Evolutionary conservation across 345 rosid species (phyloP).

Genomic region (Streptanthus diversifolius): DNA sequence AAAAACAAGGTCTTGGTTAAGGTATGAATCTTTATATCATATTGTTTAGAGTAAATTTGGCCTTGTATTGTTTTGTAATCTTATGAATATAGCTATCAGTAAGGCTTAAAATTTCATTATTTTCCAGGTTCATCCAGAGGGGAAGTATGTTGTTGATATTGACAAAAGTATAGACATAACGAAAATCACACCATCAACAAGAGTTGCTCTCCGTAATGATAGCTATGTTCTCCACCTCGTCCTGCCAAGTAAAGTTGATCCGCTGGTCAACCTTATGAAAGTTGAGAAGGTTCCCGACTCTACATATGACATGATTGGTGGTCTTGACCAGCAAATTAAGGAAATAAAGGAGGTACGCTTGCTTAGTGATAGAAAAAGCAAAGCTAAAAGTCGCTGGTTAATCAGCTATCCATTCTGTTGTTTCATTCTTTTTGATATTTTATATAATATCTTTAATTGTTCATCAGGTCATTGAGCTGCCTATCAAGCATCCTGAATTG

Average conservation of each 20-base stretch:
- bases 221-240: constrained; percentile 95
- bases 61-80: background rate
- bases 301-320: constrained; percentile 99
- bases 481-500: constrained; percentile 96
- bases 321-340: constrained; percentile 97
- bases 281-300: constrained; percentile 99
- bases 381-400: background rate
- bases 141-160: constrained; percentile 95
- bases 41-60: background rate
- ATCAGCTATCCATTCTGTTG: background rate
- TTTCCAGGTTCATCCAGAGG: constrained; percentile 93
- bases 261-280: constrained; percentile 96
- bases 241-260: constrained; percentile 96
- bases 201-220: constrained; percentile 97
- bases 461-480: constrained; percentile 93
- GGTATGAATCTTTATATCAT: constrained; percentile 38
- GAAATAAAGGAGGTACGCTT: constrained; percentile 86
- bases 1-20: constrained; percentile 94
- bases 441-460: background rate
- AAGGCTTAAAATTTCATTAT: background rate
- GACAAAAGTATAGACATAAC: constrained; percentile 94
- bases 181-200: constrained; percentile 88
- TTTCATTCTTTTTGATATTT: background rate
- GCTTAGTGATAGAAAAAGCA: background rate
- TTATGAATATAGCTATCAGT: background rate